A percentile compares a stretch with the other conserved stretches of the same genome.
phyloP scores from a whole-genome alignment of 768 basidiomycete species.

The Paxillus rubicundulus region DNA sequence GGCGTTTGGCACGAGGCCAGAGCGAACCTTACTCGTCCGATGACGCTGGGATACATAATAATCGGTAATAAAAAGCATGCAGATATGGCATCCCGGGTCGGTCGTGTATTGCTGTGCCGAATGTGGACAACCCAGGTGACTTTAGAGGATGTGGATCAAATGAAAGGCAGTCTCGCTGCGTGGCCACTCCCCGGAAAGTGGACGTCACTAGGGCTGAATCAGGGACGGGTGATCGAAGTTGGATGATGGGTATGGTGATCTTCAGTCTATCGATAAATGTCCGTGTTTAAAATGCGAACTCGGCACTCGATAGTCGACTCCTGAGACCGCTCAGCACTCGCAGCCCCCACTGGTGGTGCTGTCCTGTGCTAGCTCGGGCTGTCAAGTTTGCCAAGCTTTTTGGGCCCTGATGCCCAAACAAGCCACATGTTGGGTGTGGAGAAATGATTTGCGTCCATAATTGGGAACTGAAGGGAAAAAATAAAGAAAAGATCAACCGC shows the following conservation, averaged over 20 bases:
- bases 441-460: constrained; percentile 26
- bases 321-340: no score
- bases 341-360: no score
- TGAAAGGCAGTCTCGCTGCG: neutral
- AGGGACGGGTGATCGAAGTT: neutral
- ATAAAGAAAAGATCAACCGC: constrained; percentile 1
- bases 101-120: constrained; percentile 1
- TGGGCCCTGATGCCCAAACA: neutral
- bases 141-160: neutral
- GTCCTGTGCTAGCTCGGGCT: no score
- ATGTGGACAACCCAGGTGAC: no score
- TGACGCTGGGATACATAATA: constrained; percentile 10
- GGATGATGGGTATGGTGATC: neutral
- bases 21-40: neutral
- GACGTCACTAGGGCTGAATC: neutral
- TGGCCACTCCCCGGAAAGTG: neutral
- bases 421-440: constrained; percentile 5
- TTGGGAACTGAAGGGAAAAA: constrained; percentile 9
- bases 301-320: no score
- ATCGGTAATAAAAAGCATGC: constrained; percentile 9
- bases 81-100: constrained; percentile 10
- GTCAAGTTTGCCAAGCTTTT: no score
- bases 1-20: neutral
- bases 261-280: neutral
- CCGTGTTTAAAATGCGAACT: neutral